Evolutionary conservation across 345 rosid species (phyloP).

Genomic region (Hibiscus tridactylites): DNA sequence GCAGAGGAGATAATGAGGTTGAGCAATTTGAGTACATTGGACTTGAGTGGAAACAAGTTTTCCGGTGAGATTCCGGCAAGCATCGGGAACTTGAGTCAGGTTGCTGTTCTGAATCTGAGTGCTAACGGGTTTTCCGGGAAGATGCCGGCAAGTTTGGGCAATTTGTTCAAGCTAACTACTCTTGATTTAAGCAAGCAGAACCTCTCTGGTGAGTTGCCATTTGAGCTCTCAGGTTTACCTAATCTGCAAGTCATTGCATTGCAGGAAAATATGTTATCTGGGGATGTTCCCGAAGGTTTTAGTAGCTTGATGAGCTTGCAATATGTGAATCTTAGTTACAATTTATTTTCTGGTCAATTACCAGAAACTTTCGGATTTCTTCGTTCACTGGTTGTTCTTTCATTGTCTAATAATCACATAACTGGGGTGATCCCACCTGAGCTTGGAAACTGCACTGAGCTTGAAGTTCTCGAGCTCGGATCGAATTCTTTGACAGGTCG

Average conservation of each 20-base stretch:
- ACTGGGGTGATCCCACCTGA: conserved; percentile 62
- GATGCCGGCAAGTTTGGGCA: conserved; percentile 44
- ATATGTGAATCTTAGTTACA: conserved; percentile 62
- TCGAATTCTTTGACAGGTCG: conserved; percentile 51
- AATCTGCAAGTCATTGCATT: conserved; percentile 74
- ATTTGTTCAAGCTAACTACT: conserved; percentile 40
- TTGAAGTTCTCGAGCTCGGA: conserved; percentile 65
- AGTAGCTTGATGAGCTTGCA: conserved; percentile 74
- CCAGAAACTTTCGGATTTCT: conserved; percentile 75
- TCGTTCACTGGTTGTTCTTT: conserved; percentile 47
- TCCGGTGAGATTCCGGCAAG: conserved; percentile 43
- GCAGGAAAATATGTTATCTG: conserved; percentile 71
- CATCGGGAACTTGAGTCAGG: conserved; percentile 46
- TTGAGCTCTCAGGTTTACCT: conserved; percentile 77
- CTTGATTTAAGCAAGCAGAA: conserved; percentile 63
- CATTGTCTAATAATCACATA: conserved; percentile 65
- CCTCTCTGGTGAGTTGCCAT: conserved; percentile 56
- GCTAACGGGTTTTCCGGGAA: conserved; percentile 48
- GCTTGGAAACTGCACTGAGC: conserved; percentile 81
- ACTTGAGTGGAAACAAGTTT: conserved; percentile 59
- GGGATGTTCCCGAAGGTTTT: conserved; percentile 79
- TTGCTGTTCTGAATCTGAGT: conserved; percentile 46
- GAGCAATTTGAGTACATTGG: conserved; percentile 54
- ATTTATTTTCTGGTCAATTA: conserved; percentile 56
- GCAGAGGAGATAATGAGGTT: conserved; percentile 52